These are phyloP conservation scores for Wickerhamiella azyma DNA, from an alignment of 805 yeast species.

Conservation along the genomic window DNA sequence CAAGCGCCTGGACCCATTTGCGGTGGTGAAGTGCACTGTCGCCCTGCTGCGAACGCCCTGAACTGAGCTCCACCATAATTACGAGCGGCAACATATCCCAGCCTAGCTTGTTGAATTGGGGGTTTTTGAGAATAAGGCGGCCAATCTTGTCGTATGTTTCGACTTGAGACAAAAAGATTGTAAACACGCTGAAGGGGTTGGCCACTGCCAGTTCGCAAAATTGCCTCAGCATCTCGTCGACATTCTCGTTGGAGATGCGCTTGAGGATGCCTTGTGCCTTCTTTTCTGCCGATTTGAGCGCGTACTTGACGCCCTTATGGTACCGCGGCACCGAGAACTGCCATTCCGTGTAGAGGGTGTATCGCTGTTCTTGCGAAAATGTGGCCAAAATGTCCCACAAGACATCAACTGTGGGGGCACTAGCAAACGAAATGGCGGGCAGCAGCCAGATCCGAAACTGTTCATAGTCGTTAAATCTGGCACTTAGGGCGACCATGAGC, in stretches of 20 bases:
- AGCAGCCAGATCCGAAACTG: slow-evolving; percentile 1
- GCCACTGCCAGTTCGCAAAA: slow-evolving; percentile 58
- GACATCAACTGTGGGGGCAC: background rate
- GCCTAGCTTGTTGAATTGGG: slow-evolving; percentile 59
- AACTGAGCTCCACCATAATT: slow-evolving; percentile 52
- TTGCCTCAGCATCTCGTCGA: slow-evolving; percentile 54
- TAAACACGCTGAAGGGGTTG: slow-evolving; percentile 68
- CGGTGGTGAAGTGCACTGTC: slow-evolving; percentile 67
- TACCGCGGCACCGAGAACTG: slow-evolving; percentile 1
- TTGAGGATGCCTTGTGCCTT: slow-evolving; percentile 67
- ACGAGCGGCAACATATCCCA: slow-evolving; percentile 79
- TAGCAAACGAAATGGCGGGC: slow-evolving; percentile 3
- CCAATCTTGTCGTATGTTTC: slow-evolving; percentile 86
- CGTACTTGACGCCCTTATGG: slow-evolving; percentile 1
- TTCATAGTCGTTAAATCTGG: background rate
- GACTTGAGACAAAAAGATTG: slow-evolving; percentile 60
- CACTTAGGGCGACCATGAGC: background rate
- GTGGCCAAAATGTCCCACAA: background rate
- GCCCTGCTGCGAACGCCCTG: slow-evolving; percentile 55
- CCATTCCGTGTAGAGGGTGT: slow-evolving; percentile 8
- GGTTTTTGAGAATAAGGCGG: slow-evolving; percentile 62
- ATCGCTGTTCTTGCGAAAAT: slow-evolving; percentile 4
- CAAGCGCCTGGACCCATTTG: slow-evolving; percentile 71
- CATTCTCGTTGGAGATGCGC: slow-evolving; percentile 69
- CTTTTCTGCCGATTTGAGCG: slow-evolving; percentile 43